Percentiles rank a stretch among this genome's conserved stretches.
phyloP scores from a whole-genome alignment of 331 rosid genomes.

The Dryas integrifolia region DNA sequence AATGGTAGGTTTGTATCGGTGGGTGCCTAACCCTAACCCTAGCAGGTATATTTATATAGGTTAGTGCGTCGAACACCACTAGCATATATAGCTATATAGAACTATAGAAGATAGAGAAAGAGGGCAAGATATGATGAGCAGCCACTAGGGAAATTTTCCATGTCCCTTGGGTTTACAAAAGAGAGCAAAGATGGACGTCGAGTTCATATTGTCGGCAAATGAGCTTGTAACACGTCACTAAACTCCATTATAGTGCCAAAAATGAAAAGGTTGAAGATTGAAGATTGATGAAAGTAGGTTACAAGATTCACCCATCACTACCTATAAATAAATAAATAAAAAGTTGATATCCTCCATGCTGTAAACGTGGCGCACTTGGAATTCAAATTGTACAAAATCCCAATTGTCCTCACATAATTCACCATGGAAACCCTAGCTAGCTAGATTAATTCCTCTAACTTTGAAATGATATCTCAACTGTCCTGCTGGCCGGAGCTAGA shows the following conservation, averaged over 20 bases:
- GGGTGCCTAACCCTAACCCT: constrained; percentile 69
- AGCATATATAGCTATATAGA: neutral
- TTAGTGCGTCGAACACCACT: constrained; percentile 25
- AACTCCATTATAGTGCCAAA: constrained; percentile 24
- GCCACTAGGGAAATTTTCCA: constrained; percentile 24
- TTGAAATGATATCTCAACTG: constrained; percentile 53
- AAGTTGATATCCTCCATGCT: constrained; percentile 26
- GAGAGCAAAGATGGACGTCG: constrained; percentile 33
- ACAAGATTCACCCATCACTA: constrained; percentile 12
- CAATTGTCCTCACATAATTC: constrained; percentile 29
- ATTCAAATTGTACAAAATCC: constrained; percentile 18
- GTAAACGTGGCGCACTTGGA: constrained; percentile 34
- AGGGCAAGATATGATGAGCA: constrained; percentile 31
- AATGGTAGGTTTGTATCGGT: constrained; percentile 6
- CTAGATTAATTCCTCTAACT: constrained; percentile 16
- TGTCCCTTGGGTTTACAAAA: constrained; percentile 13
- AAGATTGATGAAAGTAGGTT: constrained; percentile 2
- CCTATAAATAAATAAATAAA: constrained; percentile 7
- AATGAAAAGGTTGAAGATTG: constrained; percentile 13
- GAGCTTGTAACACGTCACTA: constrained; percentile 26
- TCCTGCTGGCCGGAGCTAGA: neutral
- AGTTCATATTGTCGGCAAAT: constrained; percentile 43
- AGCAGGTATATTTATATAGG: constrained; percentile 42
- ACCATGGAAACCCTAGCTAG: constrained; percentile 17
- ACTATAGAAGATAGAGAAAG: constrained; percentile 1